A percentile compares a stretch with the other conserved stretches of the same genome.
phyloP scores from a whole-genome alignment of 2,329 filamentous ascomycete species.

The Ceratocystis destructans region DNA sequence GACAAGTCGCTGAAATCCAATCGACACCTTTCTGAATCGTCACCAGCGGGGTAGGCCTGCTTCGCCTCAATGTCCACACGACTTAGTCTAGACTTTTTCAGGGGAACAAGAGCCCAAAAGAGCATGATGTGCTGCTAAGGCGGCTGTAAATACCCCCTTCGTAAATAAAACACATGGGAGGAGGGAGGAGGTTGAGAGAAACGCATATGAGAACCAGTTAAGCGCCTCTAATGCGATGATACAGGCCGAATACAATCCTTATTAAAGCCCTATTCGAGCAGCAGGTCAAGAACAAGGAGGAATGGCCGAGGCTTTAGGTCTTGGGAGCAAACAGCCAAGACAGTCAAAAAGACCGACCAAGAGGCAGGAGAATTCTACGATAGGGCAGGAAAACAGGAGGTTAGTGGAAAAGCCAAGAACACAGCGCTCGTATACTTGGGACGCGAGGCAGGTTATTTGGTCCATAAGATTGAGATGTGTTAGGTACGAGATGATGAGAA shows the following conservation, averaged over 20 bases:
- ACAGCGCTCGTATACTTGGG: background rate
- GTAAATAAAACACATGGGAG: background rate
- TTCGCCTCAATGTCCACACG: background rate
- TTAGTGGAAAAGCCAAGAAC: no score
- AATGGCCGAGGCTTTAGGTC: background rate
- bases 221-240: background rate
- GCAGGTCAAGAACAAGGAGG: background rate
- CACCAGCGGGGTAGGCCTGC: background rate
- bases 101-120: background rate
- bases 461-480: background rate
- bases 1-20: background rate
- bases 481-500: background rate
- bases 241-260: background rate
- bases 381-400: background rate
- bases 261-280: background rate
- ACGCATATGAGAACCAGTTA: background rate
- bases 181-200: background rate
- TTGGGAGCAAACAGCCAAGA: conserved; percentile 1
- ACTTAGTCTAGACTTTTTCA: background rate
- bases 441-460: background rate
- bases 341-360: background rate
- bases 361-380: background rate
- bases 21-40: background rate
- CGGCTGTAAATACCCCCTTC: background rate
- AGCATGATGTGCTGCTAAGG: background rate